Percentiles rank a stretch among this genome's conserved stretches.
Conservation (phyloP, 2,329 filamentous ascomycete species). For the Samsoniella hepiali region DNA sequence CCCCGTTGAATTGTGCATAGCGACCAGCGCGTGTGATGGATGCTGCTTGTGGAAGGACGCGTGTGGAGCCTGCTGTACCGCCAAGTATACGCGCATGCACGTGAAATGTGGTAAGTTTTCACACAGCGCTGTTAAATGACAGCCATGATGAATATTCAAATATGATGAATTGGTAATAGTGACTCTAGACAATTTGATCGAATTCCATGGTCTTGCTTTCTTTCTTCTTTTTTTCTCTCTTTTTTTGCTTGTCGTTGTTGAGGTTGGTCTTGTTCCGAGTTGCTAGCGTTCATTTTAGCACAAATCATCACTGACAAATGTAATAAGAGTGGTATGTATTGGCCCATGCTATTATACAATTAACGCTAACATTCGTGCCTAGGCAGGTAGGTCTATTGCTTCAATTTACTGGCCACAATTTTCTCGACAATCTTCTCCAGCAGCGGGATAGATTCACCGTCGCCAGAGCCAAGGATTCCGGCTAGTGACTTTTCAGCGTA, state of each 20-base stretch:
- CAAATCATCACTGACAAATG: background rate
- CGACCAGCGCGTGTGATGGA: background rate
- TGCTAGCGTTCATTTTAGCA: too few relatives aligned
- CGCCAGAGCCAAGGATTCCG: conserved; percentile 59
- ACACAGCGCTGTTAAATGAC: background rate
- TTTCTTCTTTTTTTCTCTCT: too few relatives aligned
- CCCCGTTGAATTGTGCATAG: background rate
- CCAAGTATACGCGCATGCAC: conserved; percentile 8
- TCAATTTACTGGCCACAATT: conserved; percentile 64
- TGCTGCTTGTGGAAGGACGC: background rate
- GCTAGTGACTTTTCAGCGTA: conserved; percentile 87
- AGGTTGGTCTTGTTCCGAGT: too few relatives aligned
- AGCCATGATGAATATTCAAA: too few relatives aligned
- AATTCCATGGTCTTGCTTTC: too few relatives aligned
- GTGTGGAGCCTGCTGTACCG: conserved; percentile 4
- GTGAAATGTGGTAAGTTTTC: background rate
- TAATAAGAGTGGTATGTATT: background rate
- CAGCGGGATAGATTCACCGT: conserved; percentile 51
- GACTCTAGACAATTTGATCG: too few relatives aligned
- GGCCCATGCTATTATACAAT: background rate
- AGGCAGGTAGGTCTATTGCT: background rate
- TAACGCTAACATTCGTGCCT: background rate
- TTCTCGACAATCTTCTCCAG: conserved; percentile 71
- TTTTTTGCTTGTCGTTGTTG: too few relatives aligned
- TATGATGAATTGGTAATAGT: too few relatives aligned